phyloP scores from a whole-genome alignment of 768 basidiomycete species.

The Pholiota microspora region DNA sequence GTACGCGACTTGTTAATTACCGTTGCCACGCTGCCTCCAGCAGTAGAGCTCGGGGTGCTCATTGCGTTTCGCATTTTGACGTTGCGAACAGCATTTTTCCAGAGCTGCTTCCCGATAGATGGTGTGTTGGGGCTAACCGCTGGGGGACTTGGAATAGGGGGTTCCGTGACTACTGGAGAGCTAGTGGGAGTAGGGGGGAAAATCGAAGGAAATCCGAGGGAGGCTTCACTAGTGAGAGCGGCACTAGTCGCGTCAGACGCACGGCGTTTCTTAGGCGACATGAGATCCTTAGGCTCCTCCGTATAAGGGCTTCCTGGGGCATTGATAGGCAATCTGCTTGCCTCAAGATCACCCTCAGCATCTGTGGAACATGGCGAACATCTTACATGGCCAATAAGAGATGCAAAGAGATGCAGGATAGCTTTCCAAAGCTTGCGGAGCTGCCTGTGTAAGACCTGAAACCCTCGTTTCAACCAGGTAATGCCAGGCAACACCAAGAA shows the following conservation, averaged over 20 bases:
- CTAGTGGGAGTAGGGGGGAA: conserved; percentile 15
- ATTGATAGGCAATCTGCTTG: conserved; percentile 23
- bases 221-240: conserved; percentile 16
- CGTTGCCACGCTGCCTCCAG: not conserved
- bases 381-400: not conserved
- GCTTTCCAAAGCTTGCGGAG: conserved; percentile 7
- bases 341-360: conserved; percentile 25
- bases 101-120: conserved; percentile 38
- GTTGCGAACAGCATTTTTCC: conserved; percentile 41
- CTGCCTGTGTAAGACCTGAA: conserved; percentile 6
- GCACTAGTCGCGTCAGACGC: conserved; percentile 22
- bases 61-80: conserved; percentile 37
- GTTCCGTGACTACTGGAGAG: conserved; percentile 24
- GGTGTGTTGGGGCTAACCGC: conserved; percentile 10
- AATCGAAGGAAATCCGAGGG: conserved; percentile 7
- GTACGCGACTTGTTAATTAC: conserved; percentile 11
- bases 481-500: conserved; percentile 27
- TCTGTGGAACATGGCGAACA: not conserved
- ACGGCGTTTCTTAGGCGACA: conserved; percentile 15
- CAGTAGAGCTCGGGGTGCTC: not conserved
- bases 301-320: conserved; percentile 5
- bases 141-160: conserved; percentile 1
- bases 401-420: not conserved
- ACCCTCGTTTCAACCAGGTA: conserved; percentile 11
- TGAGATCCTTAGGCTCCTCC: conserved; percentile 13